Evolutionary conservation across 2,329 filamentous ascomycete species (phyloP).

Genomic region (Didymella segeticola): DNA sequence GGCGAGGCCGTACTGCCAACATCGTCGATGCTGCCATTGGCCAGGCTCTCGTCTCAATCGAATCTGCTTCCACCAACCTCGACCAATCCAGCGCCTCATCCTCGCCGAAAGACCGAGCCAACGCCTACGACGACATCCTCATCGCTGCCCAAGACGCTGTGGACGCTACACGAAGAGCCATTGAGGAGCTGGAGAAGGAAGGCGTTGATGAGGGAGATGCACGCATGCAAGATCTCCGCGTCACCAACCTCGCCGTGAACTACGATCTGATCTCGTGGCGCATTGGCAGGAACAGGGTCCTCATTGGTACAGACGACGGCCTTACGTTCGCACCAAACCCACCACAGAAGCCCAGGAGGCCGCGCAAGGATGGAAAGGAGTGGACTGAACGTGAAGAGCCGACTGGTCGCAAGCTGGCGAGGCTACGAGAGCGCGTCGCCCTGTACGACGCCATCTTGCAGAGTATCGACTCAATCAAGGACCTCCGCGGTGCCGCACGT

Average conservation of each 20-base stretch:
- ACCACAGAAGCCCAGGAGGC: conserved; percentile 60
- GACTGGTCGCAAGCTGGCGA: conserved; percentile 75
- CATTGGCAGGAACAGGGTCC: conserved; percentile 87
- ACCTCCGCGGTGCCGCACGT: conserved; percentile 86
- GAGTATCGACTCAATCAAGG: conserved; percentile 87
- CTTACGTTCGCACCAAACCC: conserved; percentile 62
- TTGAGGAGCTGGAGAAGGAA: conserved; percentile 86
- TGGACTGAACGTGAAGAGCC: conserved; percentile 66
- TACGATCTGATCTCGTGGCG: conserved; percentile 95
- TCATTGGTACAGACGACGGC: conserved; percentile 85
- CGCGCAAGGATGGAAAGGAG: conserved; percentile 58
- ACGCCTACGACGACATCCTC: conserved; percentile 89
- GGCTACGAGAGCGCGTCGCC: conserved; percentile 84
- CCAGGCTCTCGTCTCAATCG: conserved; percentile 76
- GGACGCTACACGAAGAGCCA: conserved; percentile 90
- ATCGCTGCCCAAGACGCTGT: conserved; percentile 91
- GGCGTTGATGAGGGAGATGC: conserved; percentile 82
- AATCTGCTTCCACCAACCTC: conserved; percentile 61
- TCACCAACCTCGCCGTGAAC: conserved; percentile 91
- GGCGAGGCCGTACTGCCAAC: conserved; percentile 83
- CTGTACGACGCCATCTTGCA: conserved; percentile 91
- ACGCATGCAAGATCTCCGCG: conserved; percentile 89
- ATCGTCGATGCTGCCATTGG: conserved; percentile 94
- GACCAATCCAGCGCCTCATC: conserved; percentile 51
- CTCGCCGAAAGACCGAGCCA: conserved; percentile 72